phyloP scores from a whole-genome alignment of 164 flowering plant species.

The Macadamia tetraphylla region DNA sequence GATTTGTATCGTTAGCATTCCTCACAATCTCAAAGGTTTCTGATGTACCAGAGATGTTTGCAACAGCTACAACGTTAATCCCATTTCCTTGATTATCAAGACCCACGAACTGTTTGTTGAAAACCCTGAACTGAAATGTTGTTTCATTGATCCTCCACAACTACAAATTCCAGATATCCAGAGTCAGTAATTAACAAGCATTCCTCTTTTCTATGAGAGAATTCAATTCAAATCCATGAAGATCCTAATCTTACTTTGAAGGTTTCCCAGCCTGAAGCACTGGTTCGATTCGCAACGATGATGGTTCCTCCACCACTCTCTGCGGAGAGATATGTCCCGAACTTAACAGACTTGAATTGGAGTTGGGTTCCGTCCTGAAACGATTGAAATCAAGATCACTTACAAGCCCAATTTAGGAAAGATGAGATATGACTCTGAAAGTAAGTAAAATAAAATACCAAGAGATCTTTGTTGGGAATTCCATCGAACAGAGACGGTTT shows the following conservation, averaged over 20 bases:
- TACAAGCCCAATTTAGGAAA: not conserved
- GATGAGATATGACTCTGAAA: not conserved
- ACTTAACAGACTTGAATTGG: slow-evolving; percentile 50
- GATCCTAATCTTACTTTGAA: slow-evolving; percentile 32
- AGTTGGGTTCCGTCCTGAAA: slow-evolving; percentile 56
- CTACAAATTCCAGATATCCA: slow-evolving; percentile 16
- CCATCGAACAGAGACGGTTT: slow-evolving; percentile 28
- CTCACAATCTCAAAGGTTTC: slow-evolving; percentile 51
- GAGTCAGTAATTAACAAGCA: too few species aligned
- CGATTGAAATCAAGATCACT: too few species aligned
- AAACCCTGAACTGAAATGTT: slow-evolving; percentile 46
- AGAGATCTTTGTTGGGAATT: slow-evolving; percentile 34
- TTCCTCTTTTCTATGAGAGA: not conserved
- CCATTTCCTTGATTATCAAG: slow-evolving; percentile 25
- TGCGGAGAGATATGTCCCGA: slow-evolving; percentile 49
- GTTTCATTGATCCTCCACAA: slow-evolving; percentile 61
- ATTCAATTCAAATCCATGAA: not conserved
- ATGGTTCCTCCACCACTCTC: slow-evolving; percentile 56
- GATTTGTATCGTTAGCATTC: slow-evolving; percentile 28
- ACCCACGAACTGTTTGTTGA: slow-evolving; percentile 53
- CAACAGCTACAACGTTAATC: slow-evolving; percentile 24
- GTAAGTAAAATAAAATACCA: slow-evolving; percentile 18
- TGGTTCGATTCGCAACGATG: slow-evolving; percentile 39
- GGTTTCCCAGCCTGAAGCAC: slow-evolving; percentile 50
- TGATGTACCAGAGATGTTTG: slow-evolving; percentile 21